Percentiles rank a stretch among this genome's conserved stretches.
phyloP scores from a whole-genome alignment of 2,329 filamentous ascomycete genomes.

The Colletotrichum sp. region DNA sequence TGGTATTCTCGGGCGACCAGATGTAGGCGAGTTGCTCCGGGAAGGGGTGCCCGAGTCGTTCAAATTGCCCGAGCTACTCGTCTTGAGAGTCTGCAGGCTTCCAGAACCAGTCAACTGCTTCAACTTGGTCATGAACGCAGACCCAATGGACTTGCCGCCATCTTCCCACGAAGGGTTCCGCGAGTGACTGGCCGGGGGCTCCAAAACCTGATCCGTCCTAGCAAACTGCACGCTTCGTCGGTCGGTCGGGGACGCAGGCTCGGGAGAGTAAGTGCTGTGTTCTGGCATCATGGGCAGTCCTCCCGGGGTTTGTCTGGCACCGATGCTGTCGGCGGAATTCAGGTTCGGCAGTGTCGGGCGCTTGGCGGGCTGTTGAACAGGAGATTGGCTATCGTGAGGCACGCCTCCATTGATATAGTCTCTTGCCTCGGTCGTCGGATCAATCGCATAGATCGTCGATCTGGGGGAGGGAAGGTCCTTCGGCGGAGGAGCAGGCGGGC shows the following conservation, averaged over 20 bases:
- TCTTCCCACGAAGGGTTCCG: conserved; percentile 72
- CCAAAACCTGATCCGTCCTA: conserved; percentile 55
- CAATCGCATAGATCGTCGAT: conserved; percentile 20
- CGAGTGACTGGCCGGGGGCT: conserved; percentile 55
- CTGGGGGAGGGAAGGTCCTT: conserved; percentile 14
- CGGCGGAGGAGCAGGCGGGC: conserved; percentile 8
- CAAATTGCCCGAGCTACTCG: conserved; percentile 34
- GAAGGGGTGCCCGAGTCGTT: conserved; percentile 44
- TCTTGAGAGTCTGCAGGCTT: conserved; percentile 51
- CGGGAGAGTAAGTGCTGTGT: conserved; percentile 22
- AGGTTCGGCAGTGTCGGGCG: conserved; percentile 3
- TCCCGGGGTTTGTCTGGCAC: background rate
- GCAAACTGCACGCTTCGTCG: conserved; percentile 80
- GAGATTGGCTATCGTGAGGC: conserved; percentile 35
- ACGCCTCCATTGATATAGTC: conserved; percentile 43
- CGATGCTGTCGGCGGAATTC: conserved; percentile 18
- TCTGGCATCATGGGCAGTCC: conserved; percentile 23
- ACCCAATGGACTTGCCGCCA: conserved; percentile 62
- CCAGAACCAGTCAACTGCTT: conserved; percentile 70
- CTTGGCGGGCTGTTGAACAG: conserved; percentile 14
- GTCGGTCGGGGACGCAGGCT: conserved; percentile 40
- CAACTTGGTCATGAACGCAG: conserved; percentile 78
- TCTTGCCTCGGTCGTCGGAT: conserved; percentile 28
- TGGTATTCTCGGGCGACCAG: conserved; percentile 53
- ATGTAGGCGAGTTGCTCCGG: conserved; percentile 52